Evolutionary conservation across 352 stramenopile genomes (phyloP).

Genomic region (Phytophthora tubulina): DNA sequence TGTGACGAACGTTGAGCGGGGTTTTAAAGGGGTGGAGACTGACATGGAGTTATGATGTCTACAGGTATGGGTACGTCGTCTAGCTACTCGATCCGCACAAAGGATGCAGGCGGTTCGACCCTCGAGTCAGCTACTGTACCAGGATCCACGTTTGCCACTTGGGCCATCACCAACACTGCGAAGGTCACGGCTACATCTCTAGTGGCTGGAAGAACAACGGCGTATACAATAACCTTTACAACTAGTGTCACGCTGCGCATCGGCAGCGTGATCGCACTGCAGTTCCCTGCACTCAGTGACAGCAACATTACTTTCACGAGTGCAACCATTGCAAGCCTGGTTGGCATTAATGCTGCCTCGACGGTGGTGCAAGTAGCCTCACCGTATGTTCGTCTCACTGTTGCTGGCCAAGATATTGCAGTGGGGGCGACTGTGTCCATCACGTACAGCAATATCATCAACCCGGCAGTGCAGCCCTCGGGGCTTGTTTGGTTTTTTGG

Average conservation of each 20-base stretch:
- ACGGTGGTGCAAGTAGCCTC: conserved; percentile 39
- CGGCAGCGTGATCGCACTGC: conserved; percentile 52
- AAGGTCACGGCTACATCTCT: conserved; percentile 38
- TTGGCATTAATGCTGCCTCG: conserved; percentile 42
- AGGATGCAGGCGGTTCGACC: conserved; percentile 29
- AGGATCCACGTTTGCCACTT: conserved; percentile 42
- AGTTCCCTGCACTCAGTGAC: conserved; percentile 51
- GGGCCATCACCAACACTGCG: conserved; percentile 35
- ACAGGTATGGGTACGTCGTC: conserved; percentile 53
- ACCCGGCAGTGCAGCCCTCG: conserved; percentile 52
- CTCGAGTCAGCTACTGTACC: conserved; percentile 53
- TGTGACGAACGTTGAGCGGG: neutral
- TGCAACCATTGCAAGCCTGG: conserved; percentile 30
- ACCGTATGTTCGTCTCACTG: conserved; percentile 48
- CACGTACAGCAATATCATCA: conserved; percentile 61
- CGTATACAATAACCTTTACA: conserved; percentile 56
- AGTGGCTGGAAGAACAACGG: conserved; percentile 41
- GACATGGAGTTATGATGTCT: neutral
- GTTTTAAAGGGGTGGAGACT: neutral
- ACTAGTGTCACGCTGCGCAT: conserved; percentile 51
- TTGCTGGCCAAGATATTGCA: conserved; percentile 43
- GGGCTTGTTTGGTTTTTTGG: conserved; percentile 40
- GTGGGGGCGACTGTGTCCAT: conserved; percentile 43
- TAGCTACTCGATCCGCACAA: conserved; percentile 54
- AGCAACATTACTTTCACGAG: conserved; percentile 51